Evolutionary conservation across 352 stramenopile species (phyloP).

Genomic region (Phytophthora quininea): DNA sequence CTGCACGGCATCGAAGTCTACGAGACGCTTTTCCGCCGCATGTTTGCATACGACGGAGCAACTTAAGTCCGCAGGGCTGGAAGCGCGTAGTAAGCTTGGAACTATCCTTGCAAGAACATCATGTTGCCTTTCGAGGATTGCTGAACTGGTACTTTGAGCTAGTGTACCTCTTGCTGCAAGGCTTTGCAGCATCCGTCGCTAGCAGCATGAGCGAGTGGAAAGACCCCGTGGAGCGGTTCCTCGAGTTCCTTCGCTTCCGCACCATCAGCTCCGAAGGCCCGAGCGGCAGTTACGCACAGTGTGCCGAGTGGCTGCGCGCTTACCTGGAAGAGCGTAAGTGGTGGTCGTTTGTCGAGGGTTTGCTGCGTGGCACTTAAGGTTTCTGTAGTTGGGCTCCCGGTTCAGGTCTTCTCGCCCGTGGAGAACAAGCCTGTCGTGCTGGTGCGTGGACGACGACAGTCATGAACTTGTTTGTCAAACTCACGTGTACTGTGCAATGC

Average conservation of each 20-base stretch:
- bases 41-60: constrained; percentile 43
- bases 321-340: constrained; percentile 46
- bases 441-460: constrained; percentile 45
- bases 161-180: constrained; percentile 75
- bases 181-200: constrained; percentile 52
- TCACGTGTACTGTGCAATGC: constrained; percentile 5
- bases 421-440: constrained; percentile 92
- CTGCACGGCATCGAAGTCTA: constrained; percentile 93
- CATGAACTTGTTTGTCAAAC: not conserved
- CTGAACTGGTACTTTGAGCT: constrained; percentile 50
- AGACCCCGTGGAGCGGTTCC: constrained; percentile 53
- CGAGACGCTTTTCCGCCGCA: constrained; percentile 53
- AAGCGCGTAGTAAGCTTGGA: not conserved
- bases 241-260: constrained; percentile 78
- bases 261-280: constrained; percentile 79
- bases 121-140: constrained; percentile 79
- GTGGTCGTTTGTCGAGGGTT: too few species aligned
- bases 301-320: constrained; percentile 59
- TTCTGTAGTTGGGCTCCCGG: constrained; percentile 28
- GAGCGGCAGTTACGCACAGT: constrained; percentile 66
- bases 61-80: constrained; percentile 2
- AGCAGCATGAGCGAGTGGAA: constrained; percentile 6
- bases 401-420: constrained; percentile 62
- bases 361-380: too few species aligned
- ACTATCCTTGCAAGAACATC: too few species aligned